Percentiles rank a stretch among this genome's conserved stretches.
phyloP scores from a whole-genome alignment of 2,329 filamentous ascomycete genomes.

The Pestalotiopsis sp. region DNA sequence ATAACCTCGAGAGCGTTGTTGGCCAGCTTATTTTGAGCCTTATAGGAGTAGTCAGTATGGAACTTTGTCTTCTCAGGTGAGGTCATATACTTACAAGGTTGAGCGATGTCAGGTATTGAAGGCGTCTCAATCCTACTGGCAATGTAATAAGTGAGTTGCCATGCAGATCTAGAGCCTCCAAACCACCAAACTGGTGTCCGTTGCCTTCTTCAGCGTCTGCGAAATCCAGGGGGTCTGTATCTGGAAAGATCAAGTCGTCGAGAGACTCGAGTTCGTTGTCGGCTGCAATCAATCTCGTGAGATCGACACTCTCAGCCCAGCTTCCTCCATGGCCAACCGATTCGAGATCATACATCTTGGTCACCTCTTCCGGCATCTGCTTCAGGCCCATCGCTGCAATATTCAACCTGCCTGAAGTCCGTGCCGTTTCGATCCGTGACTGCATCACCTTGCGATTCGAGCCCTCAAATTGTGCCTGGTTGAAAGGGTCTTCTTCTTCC shows the following conservation, averaged over 20 bases:
- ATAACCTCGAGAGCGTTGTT: conserved; percentile 75
- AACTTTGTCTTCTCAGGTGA: no score
- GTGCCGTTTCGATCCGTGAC: conserved; percentile 72
- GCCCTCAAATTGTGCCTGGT: conserved; percentile 60
- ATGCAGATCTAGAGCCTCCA: conserved; percentile 84
- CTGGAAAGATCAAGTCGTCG: conserved; percentile 77
- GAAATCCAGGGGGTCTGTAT: conserved; percentile 59
- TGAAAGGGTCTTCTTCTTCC: conserved; percentile 73
- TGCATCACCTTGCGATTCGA: conserved; percentile 68
- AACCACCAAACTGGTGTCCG: conserved; percentile 77
- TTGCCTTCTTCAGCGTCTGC: conserved; percentile 67
- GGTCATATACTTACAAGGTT: conserved; percentile 66
- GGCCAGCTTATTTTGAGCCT: conserved; percentile 81
- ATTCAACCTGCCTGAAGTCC: conserved; percentile 81
- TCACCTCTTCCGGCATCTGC: conserved; percentile 78
- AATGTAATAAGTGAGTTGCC: conserved; percentile 76
- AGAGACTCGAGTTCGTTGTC: conserved; percentile 85
- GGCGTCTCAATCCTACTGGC: conserved; percentile 73
- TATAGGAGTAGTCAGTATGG: not conserved
- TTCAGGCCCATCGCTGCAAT: conserved; percentile 83
- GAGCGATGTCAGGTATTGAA: conserved; percentile 75
- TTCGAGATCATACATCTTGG: conserved; percentile 88
- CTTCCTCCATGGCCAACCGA: conserved; percentile 59
- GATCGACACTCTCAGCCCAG: conserved; percentile 91
- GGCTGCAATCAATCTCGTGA: conserved; percentile 81